Evolutionary conservation across 495 filamentous ascomycete genomes (phyloP).

Genomic region (Xylaria acuta): DNA sequence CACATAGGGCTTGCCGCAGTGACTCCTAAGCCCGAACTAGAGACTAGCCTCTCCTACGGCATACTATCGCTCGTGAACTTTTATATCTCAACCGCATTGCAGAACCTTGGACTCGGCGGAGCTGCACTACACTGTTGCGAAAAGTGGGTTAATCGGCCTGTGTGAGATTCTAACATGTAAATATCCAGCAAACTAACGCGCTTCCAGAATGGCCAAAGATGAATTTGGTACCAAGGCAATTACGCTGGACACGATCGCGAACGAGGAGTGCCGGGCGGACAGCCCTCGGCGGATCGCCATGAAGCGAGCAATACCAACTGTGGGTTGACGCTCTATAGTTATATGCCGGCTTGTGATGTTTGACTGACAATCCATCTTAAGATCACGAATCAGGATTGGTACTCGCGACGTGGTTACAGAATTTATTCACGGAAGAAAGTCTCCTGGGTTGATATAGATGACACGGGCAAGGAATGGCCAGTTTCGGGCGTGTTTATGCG

Average conservation of each 20-base stretch:
- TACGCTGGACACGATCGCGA: conserved; percentile 24
- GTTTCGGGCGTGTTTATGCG: not conserved
- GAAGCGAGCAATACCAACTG: conserved; percentile 1
- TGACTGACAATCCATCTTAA: not conserved
- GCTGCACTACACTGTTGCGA: conserved; percentile 9
- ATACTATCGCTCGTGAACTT: conserved; percentile 37
- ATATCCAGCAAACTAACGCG: not conserved
- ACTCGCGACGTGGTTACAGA: conserved; percentile 19
- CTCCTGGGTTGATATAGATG: conserved; percentile 17
- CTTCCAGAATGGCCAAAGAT: conserved; percentile 22
- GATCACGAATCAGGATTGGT: conserved; percentile 26
- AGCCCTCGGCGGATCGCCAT: conserved; percentile 23
- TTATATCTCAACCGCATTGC: conserved; percentile 38
- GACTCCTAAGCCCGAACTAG: conserved; percentile 21
- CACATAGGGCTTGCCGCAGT: conserved; percentile 38
- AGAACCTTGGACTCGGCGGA: conserved; percentile 22
- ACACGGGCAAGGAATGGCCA: conserved; percentile 20
- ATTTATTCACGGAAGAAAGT: not conserved
- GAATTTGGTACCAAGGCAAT: conserved; percentile 24
- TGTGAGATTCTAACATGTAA: not conserved
- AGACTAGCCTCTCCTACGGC: conserved; percentile 13
- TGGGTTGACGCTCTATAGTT: not conserved
- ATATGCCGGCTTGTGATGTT: not conserved
- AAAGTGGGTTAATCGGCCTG: not conserved
- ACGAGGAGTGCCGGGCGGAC: not conserved